Conservation (phyloP, 2,329 filamentous ascomycete genomes). For the Exophiala xenobiotica region DNA sequence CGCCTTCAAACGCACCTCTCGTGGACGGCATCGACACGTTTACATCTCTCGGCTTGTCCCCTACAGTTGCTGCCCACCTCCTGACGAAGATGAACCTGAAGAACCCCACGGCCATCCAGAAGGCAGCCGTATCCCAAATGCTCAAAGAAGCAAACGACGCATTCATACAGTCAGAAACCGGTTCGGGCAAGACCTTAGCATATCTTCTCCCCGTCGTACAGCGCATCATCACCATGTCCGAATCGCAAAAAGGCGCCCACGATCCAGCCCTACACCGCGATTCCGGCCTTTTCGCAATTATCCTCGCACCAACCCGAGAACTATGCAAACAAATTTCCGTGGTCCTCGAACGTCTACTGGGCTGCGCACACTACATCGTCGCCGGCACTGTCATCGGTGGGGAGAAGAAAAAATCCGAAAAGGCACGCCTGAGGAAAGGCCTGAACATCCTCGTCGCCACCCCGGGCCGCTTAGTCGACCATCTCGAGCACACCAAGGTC, state of each 20-base stretch:
- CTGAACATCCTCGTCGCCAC: conserved; percentile 95
- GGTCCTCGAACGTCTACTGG: conserved; percentile 79
- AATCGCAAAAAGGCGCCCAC: conserved; percentile 38
- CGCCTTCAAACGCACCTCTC: conserved; percentile 88
- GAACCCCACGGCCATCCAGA: conserved; percentile 91
- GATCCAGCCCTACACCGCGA: conserved; percentile 68
- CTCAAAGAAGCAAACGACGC: conserved; percentile 80
- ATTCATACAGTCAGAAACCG: conserved; percentile 95
- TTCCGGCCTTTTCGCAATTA: conserved; percentile 87
- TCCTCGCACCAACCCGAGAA: conserved; percentile 92
- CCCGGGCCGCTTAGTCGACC: conserved; percentile 85
- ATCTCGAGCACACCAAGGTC: conserved; percentile 87
- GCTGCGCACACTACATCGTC: conserved; percentile 92
- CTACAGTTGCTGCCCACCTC: conserved; percentile 76
- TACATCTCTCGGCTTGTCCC: conserved; percentile 77
- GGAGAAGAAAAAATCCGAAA: conserved; percentile 78
- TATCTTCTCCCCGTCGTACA: conserved; percentile 92
- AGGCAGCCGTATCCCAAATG: conserved; percentile 78
- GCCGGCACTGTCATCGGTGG: conserved; percentile 78
- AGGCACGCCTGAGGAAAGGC: conserved; percentile 88
- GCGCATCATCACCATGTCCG: conserved; percentile 70
- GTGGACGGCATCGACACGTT: conserved; percentile 82
- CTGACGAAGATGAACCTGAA: conserved; percentile 83
- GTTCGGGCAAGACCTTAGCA: conserved; percentile 95
- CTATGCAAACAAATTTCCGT: conserved; percentile 89